Evolutionary conservation across 2,329 filamentous ascomycete genomes (phyloP).

Genomic region (Pseudocercospora eumusae): DNA sequence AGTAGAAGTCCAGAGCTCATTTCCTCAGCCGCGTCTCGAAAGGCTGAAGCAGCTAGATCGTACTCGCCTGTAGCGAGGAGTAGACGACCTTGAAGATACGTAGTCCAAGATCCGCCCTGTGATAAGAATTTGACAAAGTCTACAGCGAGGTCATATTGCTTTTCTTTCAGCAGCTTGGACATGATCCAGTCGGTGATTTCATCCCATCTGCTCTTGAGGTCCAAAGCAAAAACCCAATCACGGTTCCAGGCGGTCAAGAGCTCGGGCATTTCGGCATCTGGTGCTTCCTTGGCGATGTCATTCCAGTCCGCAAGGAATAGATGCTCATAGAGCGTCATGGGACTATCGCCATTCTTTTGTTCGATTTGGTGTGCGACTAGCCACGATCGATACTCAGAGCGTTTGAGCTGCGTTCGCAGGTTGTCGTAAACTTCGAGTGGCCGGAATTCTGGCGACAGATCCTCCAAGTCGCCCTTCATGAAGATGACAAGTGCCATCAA

Average conservation of each 20-base stretch:
- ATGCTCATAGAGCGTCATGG: constrained; percentile 42
- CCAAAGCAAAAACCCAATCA: constrained; percentile 47
- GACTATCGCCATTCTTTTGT: constrained; percentile 13
- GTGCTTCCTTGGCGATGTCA: constrained; percentile 27
- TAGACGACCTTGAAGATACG: constrained; percentile 82
- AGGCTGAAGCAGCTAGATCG: constrained; percentile 70
- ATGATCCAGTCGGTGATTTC: constrained; percentile 45
- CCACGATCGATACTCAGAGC: constrained; percentile 74
- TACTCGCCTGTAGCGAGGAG: constrained; percentile 73
- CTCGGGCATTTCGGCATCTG: constrained; percentile 20
- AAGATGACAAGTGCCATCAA: constrained; percentile 81
- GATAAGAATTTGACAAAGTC: constrained; percentile 68
- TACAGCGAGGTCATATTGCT: constrained; percentile 54
- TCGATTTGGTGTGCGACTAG: constrained; percentile 48
- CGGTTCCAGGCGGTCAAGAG: constrained; percentile 51
- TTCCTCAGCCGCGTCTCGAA: constrained; percentile 68
- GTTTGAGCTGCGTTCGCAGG: constrained; percentile 69
- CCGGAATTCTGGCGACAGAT: constrained; percentile 68
- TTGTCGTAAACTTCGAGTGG: constrained; percentile 63
- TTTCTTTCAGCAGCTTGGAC: constrained; percentile 47
- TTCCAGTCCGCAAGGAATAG: constrained; percentile 46
- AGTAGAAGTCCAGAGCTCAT: constrained; percentile 24
- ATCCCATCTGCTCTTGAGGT: constrained; percentile 43
- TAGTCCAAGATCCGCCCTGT: constrained; percentile 53
- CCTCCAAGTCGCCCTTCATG: constrained; percentile 78